Conservation (phyloP, 78 protist species). For the Dictyostelium citrinum region DNA sequence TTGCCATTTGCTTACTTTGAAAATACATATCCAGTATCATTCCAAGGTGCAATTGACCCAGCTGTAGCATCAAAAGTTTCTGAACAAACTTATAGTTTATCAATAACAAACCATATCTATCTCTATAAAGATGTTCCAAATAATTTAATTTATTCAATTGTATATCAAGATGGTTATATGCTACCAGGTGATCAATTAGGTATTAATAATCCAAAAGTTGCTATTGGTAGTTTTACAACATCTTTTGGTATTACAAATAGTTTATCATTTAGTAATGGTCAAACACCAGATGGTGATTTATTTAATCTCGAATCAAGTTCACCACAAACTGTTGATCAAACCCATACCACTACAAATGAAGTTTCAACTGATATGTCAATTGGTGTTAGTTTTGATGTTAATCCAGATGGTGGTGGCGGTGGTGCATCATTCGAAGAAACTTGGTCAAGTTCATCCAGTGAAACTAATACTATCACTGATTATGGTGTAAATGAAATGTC, state of each 20-base stretch:
- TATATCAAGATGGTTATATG: not conserved
- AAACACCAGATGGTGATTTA: not conserved
- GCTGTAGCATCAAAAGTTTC: not conserved
- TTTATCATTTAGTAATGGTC: not conserved
- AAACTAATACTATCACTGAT: not conserved
- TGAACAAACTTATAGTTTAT: not conserved
- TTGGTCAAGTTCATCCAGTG: not conserved
- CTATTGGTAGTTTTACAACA: not conserved
- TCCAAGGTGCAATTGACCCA: not conserved
- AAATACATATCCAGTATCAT: not conserved
- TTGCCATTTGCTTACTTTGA: slow-evolving; percentile 12
- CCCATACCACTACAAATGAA: not conserved
- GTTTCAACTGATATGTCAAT: not conserved
- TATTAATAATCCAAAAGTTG: not conserved
- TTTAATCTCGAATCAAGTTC: slow-evolving; percentile 1
- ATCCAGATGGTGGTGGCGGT: not conserved
- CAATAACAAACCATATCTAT: not conserved
- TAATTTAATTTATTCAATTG: not conserved
- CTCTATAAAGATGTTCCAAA: slow-evolving; percentile 12
- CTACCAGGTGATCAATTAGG: not conserved
- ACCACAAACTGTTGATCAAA: slow-evolving; percentile 41
- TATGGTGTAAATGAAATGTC: slow-evolving; percentile 40
- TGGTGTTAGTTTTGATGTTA: not conserved
- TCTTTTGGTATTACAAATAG: not conserved
- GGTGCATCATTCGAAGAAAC: not conserved